Evolutionary conservation across 306 rosid genomes (phyloP), one percentile per base, ranked within the genome.

Genomic region (Malus asiatica): DNA sequence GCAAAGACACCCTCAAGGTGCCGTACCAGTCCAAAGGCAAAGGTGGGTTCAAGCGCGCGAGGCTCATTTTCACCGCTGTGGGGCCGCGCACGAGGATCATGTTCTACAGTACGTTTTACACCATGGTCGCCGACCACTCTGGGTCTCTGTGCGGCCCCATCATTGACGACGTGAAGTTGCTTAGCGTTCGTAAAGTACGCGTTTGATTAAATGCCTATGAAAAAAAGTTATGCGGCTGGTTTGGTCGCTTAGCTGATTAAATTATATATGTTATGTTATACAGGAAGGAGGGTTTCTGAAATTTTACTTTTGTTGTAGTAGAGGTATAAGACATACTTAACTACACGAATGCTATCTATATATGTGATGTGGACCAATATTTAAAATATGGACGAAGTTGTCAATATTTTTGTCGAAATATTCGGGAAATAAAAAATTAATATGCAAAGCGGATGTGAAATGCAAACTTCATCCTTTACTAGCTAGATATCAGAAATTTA

Each of bases 91-190:
- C 95, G 0, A 82, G 91, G 0, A n/a, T 93, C 20, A 83, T 82
- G 85, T 93, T 93, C 78, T 78, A 76, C 3, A 90, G 96, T 84
- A 59, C 91, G 2, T 82, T 82, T 60, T 93, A 93, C 75, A 83
- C 89, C 68, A 90, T 86, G 93, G 76, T 82, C 70, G 80, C 57
- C 51, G 98, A 90, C 79, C 80, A 89, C 68, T 80, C 90, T 18
- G 96, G 93, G 6, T 85, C 96, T 1, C 87, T 93, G 11, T 93
- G 98, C 81, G 98, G 93, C 40, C 98, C 98, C 3, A 82, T 89
- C 3, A 75, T 93, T 2, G 98, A 93, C 68, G 95, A 93, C 68
- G 91, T 89, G 0, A 93, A 79, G 72, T 84, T 93, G 86, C 71
- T 89, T 20, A 64, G 93, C 73, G 85, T 79, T 74, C 96, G 93